These are phyloP conservation scores for Cucumis melo DNA, from an alignment of 306 rosid species.

Conservation along the genomic window DNA sequence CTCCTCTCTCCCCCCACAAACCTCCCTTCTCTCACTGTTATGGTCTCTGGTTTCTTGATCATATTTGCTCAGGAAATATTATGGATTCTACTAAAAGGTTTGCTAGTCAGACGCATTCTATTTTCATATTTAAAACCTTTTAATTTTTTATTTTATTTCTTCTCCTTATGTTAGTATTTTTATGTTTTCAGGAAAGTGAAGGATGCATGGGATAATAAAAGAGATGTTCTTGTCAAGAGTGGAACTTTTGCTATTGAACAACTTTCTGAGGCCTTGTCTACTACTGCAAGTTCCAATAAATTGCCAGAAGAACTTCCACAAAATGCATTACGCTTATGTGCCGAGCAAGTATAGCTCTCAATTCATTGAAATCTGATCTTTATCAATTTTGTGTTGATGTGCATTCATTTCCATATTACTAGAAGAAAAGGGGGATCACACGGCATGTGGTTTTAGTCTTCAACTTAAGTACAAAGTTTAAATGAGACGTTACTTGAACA, in stretches of 20 bases:
- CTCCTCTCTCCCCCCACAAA: background rate
- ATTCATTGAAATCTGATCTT: background rate
- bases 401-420: background rate
- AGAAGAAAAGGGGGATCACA: background rate
- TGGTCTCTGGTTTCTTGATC: background rate
- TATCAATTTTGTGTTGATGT: background rate
- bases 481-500: background rate
- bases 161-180: slow-evolving; percentile 5
- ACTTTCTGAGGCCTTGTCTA: slow-evolving; percentile 66
- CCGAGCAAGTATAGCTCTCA: slow-evolving; percentile 54
- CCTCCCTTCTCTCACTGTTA: background rate
- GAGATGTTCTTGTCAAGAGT: slow-evolving; percentile 72
- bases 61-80: background rate
- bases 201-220: slow-evolving; percentile 68
- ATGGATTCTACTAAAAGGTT: slow-evolving; percentile 1
- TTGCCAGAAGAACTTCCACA: slow-evolving; percentile 54
- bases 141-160: background rate
- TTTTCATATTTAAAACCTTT: background rate
- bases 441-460: background rate
- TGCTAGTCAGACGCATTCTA: background rate
- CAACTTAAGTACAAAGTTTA: background rate
- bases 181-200: slow-evolving; percentile 62
- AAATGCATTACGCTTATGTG: slow-evolving; percentile 45
- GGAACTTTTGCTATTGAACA: slow-evolving; percentile 77
- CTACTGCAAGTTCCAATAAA: slow-evolving; percentile 50